phyloP scores from a whole-genome alignment of 495 filamentous ascomycete species.

The Penicillium roqueforti region DNA sequence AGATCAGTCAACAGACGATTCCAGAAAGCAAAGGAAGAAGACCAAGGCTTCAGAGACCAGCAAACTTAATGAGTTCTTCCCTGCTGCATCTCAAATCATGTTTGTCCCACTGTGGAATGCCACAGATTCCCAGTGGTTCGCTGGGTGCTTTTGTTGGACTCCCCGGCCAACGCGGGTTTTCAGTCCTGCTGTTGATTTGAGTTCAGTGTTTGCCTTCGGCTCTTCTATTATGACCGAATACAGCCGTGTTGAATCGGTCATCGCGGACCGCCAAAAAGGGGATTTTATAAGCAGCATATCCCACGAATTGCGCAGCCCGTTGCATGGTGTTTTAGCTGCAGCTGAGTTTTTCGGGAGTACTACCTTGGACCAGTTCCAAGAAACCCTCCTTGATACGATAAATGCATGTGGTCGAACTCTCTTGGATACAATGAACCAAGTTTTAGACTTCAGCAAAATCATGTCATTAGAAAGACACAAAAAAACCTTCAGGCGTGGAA shows the following conservation, averaged over 20 bases:
- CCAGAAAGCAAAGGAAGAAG: constrained; percentile 18
- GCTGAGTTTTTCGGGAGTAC: constrained; percentile 48
- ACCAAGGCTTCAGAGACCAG: constrained; percentile 24
- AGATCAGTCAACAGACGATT: constrained; percentile 9
- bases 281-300: constrained; percentile 71
- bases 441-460: constrained; percentile 22
- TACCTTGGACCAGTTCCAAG: constrained; percentile 29
- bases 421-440: constrained; percentile 45
- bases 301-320: constrained; percentile 66
- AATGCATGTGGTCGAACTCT: constrained; percentile 63
- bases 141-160: constrained; percentile 54
- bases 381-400: constrained; percentile 57
- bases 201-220: constrained; percentile 55
- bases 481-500: constrained; percentile 3
- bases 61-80: constrained; percentile 15
- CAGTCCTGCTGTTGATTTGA: constrained; percentile 47
- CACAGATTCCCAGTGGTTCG: constrained; percentile 57
- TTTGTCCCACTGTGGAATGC: constrained; percentile 58
- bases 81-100: constrained; percentile 25
- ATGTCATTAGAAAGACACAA: constrained; percentile 14
- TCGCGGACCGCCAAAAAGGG: constrained; percentile 50
- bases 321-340: constrained; percentile 64
- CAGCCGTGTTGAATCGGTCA: constrained; percentile 45
- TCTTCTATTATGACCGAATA: constrained; percentile 66
- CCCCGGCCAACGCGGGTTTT: constrained; percentile 27